Evolutionary conservation across 768 basidiomycete species (phyloP), one percentile per base, ranked within the genome.

Genomic region (Boletus eberwhitei): DNA sequence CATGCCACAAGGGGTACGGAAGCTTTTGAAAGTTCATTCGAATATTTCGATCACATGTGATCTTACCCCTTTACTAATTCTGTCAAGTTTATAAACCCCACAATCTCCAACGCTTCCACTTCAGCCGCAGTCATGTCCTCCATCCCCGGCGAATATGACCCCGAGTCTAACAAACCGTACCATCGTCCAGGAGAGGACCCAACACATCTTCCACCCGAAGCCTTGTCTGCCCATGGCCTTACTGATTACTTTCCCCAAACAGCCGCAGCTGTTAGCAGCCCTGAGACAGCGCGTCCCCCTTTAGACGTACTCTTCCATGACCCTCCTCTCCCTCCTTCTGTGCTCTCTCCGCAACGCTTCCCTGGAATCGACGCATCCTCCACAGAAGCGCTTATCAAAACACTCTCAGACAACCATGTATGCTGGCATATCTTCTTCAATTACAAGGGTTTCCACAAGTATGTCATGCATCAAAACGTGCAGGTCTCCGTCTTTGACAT

Each of bases 351-450:
- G 1, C 47, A 54, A 13, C 63, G 57, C 24, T 66, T 70, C 35
- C 72, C 77, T 7, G 76, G 76, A 12, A 62, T 66, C 9, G 70
- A 64, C 26, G 61, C 67, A 19, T 60, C 71, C 1, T 75, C 79
- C 8, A 78, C 77, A 2, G 61, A 64, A n/a, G 63, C 71, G 4
- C 67, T 81, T 19, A 67, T 73, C 32, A 66, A 70, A 36, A 63
- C 74, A 1, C 69, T 85, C 52, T 75, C 74, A 37, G 77, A 80
- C 19, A 82, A 84, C 60, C 77, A 81, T 55, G 73, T 75, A 37
- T 74, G 73, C n/a, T 76, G 76, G 70, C 82, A 85, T 61, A 68
- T 78, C 16, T 85, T 80, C 63, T 81, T 83, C 67, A 78, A 83
- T 53, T 60, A 67, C 35, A 64, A 57, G 29, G 63, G 67, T 1